These are phyloP conservation scores for Annulohypoxylon maeteangense DNA, from an alignment of 495 filamentous ascomycete genomes.

Conservation along the genomic window DNA sequence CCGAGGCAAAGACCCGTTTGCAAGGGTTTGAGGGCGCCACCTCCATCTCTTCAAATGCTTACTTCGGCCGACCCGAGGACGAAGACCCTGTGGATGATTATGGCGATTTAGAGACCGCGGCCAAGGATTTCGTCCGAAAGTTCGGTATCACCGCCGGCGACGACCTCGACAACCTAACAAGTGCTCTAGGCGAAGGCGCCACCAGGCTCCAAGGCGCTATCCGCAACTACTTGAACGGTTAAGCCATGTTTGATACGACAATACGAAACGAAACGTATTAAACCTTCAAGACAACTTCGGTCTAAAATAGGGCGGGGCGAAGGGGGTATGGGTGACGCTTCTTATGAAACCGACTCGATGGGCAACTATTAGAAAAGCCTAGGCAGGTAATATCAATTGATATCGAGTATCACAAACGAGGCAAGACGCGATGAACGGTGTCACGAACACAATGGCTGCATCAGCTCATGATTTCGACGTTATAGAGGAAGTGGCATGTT, in stretches of 20 bases:
- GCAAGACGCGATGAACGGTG: slow-evolving; percentile 26
- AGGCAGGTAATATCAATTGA: slow-evolving; percentile 1
- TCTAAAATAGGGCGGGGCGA: neutral
- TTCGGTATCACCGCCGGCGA: slow-evolving; percentile 96
- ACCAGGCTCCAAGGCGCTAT: slow-evolving; percentile 88
- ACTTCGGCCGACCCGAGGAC: slow-evolving; percentile 88
- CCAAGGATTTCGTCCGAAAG: slow-evolving; percentile 91
- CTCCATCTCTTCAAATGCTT: slow-evolving; percentile 92
- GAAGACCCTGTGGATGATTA: slow-evolving; percentile 78
- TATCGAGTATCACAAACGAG: slow-evolving; percentile 18
- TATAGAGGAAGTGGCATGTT: slow-evolving; percentile 34
- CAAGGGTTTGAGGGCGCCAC: slow-evolving; percentile 93
- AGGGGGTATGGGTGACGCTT: neutral
- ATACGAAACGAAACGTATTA: neutral
- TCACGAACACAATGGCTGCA: slow-evolving; percentile 30
- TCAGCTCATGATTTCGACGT: slow-evolving; percentile 28
- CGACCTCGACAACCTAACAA: slow-evolving; percentile 88
- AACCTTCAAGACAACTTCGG: neutral
- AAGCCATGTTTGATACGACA: neutral
- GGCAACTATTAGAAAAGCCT: neutral
- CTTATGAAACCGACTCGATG: neutral
- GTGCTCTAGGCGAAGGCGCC: slow-evolving; percentile 85
- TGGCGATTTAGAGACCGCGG: slow-evolving; percentile 88
- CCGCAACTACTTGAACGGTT: slow-evolving; percentile 75
- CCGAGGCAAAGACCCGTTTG: slow-evolving; percentile 86